Evolutionary conservation across 208 protist species (phyloP).

Genomic region (Tritrichomonas foetus): DNA sequence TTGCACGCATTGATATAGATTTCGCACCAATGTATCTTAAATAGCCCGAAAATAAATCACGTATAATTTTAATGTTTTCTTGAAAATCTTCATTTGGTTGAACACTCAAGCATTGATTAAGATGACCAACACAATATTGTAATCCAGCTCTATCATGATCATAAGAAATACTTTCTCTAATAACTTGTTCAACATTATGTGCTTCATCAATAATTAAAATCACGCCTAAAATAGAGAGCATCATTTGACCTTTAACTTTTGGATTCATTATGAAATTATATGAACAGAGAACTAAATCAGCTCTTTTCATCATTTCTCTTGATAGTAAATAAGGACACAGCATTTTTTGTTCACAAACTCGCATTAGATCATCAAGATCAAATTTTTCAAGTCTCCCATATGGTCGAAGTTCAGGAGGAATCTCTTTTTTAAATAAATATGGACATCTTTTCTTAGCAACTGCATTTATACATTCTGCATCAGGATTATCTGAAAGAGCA

Average conservation of each 20-base stretch:
- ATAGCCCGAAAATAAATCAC: neutral
- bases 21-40: neutral
- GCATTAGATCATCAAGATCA: constrained; percentile 1
- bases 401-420: neutral
- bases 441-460: neutral
- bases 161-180: neutral
- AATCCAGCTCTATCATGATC: neutral
- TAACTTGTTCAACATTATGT: constrained; percentile 41
- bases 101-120: neutral
- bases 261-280: constrained; percentile 35
- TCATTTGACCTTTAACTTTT: constrained; percentile 17
- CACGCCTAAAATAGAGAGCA: neutral
- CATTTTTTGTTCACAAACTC: neutral
- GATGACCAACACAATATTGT: neutral
- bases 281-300: neutral
- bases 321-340: neutral
- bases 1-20: neutral
- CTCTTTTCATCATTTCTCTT: neutral
- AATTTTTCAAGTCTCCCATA: neutral
- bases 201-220: constrained; percentile 44
- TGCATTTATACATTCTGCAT: neutral
- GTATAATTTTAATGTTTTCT: neutral
- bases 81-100: neutral
- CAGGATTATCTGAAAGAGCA: neutral
- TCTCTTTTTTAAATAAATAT: neutral